Evolutionary conservation across 768 basidiomycete species (phyloP), one percentile per base, ranked within the genome.

Genomic region (Boletus tomentosulus): DNA sequence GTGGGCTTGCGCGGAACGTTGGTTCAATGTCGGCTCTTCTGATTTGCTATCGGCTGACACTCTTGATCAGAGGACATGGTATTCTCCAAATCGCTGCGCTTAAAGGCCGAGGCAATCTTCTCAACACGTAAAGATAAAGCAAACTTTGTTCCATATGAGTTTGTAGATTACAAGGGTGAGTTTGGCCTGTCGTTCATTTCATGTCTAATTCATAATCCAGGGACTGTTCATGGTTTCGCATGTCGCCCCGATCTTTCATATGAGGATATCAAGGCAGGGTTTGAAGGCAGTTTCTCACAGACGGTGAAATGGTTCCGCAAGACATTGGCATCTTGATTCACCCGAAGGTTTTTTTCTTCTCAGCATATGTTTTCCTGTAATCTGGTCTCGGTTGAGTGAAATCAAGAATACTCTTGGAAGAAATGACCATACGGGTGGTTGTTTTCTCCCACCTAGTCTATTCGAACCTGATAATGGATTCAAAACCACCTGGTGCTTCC

Each of bases 221-320:
- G 74, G 56, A 81, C 75, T 15, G 58, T 58, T 2, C 80, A 79
- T 50, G 77, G 81, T 25, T 82, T 82, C 25, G 78, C 78, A 3
- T 66, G 70, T 28, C 71, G 79, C 13, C 79, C 78, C 3, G 75
- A 78, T 53, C 64, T 79, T 34, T 60, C 55, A 6, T 66, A 74
- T 12, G 71, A 74, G 1, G 74, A 75, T 28, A 71, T 79, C 46
- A 73, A 74, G 56, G 71, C 70, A 43, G 77, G 68, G 3, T 82
- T 73, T 54, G 74, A 81, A 48, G 68, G 71, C 15, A 71, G 76
- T 10, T 66, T 78, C 39, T 65, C 72, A n/a, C 74, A 78, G 51
- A 70, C 71, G 1, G 65, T 73, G 8, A 65, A 62, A 15, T 80
- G 75, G 74, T 74, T 78, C 54, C 54, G 69, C 51, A 76, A 73